A percentile compares a stretch with the other conserved stretches of the same genome.
phyloP scores from a whole-genome alignment of 2,329 filamentous ascomycete genomes.

The Fusarium tupiense region DNA sequence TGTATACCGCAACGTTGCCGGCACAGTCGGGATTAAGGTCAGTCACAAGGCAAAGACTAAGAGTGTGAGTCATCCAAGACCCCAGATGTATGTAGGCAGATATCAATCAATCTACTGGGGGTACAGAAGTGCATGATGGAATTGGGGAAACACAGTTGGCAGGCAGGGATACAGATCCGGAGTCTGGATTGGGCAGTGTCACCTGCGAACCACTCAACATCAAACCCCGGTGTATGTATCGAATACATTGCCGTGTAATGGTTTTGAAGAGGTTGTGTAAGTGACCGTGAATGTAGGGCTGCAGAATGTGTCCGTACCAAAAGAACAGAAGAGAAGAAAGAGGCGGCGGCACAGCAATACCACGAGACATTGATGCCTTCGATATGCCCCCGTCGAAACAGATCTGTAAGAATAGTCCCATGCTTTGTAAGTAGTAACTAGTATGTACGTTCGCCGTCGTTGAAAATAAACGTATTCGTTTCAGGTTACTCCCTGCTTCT shows the following conservation, averaged over 20 bases:
- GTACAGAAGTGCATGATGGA: not conserved
- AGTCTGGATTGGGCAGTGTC: slow-evolving; percentile 8
- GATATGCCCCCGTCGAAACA: slow-evolving; percentile 3
- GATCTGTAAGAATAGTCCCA: slow-evolving; percentile 1
- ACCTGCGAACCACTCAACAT: slow-evolving; percentile 30
- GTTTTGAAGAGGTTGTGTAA: not conserved
- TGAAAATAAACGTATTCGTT: slow-evolving; percentile 28
- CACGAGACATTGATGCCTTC: not conserved
- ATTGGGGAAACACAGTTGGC: slow-evolving; percentile 23
- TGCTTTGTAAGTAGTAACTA: not conserved
- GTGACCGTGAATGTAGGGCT: slow-evolving; percentile 28
- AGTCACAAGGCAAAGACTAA: slow-evolving; percentile 8
- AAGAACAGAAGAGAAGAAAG: slow-evolving; percentile 13
- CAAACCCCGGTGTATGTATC: slow-evolving; percentile 10
- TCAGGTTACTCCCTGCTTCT: slow-evolving; percentile 22
- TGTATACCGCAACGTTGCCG: slow-evolving; percentile 30
- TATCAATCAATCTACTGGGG: not conserved
- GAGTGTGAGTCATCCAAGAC: slow-evolving; percentile 40
- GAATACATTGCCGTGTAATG: not conserved
- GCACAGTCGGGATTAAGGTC: slow-evolving; percentile 3
- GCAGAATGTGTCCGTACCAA: not conserved
- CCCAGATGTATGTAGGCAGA: slow-evolving; percentile 10
- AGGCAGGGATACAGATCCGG: slow-evolving; percentile 40
- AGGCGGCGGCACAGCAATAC: slow-evolving; percentile 31
- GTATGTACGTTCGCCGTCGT: not conserved